A percentile compares a stretch with the other conserved stretches of the same genome.
Evolutionary conservation across 345 rosid species (phyloP).

Genomic region (Rhodomyrtus tomentosa): DNA sequence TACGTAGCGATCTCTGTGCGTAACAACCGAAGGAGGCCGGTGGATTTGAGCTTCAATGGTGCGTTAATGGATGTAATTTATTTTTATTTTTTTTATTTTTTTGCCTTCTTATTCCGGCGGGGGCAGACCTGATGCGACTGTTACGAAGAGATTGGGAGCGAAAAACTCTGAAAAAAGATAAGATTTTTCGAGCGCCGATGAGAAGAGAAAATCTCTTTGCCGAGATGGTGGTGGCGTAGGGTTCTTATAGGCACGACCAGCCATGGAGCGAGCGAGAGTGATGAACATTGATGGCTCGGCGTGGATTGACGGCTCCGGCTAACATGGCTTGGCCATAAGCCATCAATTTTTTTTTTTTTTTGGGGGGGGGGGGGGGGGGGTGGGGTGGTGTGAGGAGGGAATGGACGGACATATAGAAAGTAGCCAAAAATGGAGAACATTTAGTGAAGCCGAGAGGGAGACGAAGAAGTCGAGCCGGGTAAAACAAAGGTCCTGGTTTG

Average conservation of each 20-base stretch:
- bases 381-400: no score
- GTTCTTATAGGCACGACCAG: constrained; percentile 15
- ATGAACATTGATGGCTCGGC: constrained; percentile 8
- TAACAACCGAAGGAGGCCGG: constrained; percentile 33
- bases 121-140: constrained; percentile 25
- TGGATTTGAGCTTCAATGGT: not conserved
- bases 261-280: not conserved
- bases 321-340: constrained; percentile 3
- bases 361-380: no score
- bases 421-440: not conserved
- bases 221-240: constrained; percentile 7
- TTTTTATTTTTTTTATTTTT: not conserved
- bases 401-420: not conserved
- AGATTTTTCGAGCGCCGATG: not conserved
- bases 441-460: not conserved
- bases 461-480: not conserved
- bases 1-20: constrained; percentile 3
- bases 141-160: constrained; percentile 34
- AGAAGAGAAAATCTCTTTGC: not conserved
- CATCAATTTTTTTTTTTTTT: not conserved
- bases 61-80: no score
- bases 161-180: constrained; percentile 9
- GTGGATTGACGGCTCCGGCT: constrained; percentile 18
- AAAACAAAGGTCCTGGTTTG: not conserved
- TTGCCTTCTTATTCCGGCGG: not conserved